Evolutionary conservation across 495 filamentous ascomycete genomes (phyloP).

Genomic region (Penicillium turbatum): DNA sequence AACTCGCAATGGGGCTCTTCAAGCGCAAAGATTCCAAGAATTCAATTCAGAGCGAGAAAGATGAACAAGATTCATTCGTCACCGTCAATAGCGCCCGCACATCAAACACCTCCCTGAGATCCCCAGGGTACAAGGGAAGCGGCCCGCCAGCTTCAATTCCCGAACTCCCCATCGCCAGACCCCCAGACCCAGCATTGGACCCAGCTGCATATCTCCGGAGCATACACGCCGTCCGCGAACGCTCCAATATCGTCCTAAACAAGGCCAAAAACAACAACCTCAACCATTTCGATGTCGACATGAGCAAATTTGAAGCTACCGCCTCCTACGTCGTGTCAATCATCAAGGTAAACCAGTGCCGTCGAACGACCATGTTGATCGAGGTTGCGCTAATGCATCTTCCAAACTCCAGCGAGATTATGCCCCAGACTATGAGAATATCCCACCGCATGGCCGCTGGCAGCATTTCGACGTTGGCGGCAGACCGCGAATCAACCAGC

Average conservation of each 20-base stretch:
- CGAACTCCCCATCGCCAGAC: conserved; percentile 70
- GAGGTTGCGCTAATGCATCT: conserved; percentile 14
- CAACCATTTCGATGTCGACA: conserved; percentile 87
- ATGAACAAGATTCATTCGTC: conserved; percentile 43
- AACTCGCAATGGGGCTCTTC: conserved; percentile 56
- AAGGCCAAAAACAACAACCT: conserved; percentile 77
- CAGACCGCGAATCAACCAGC: conserved; percentile 59
- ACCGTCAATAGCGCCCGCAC: conserved; percentile 48
- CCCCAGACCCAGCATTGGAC: conserved; percentile 86
- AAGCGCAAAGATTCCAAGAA: conserved; percentile 56
- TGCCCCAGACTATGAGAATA: conserved; percentile 76
- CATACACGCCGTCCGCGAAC: conserved; percentile 81
- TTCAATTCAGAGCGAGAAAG: conserved; percentile 46
- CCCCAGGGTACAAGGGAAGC: conserved; percentile 45
- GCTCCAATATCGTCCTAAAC: conserved; percentile 64
- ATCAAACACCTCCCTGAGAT: conserved; percentile 53
- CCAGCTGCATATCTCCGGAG: conserved; percentile 90
- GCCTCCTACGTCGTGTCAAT: conserved; percentile 92
- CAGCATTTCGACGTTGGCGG: conserved; percentile 71
- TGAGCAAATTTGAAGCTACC: conserved; percentile 80
- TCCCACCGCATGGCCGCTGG: conserved; percentile 70
- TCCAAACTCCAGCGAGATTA: conserved; percentile 66
- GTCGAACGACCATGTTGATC: not conserved
- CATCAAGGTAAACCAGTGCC: conserved; percentile 68
- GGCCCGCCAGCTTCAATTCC: conserved; percentile 48